These are phyloP conservation scores for Angophora floribunda DNA, from an alignment of 345 rosid genomes.

Conservation along the genomic window DNA sequence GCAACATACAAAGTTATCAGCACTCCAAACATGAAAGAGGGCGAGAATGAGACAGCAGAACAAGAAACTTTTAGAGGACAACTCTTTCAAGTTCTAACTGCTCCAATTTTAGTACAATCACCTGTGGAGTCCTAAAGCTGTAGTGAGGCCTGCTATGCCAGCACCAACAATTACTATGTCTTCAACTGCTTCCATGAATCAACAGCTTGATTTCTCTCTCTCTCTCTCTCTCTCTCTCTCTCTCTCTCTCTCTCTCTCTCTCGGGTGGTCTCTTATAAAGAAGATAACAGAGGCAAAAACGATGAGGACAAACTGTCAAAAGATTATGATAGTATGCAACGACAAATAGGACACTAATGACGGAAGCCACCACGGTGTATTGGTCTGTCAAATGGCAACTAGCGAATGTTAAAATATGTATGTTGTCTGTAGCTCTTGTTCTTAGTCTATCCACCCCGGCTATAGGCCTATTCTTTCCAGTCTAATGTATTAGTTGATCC, in stretches of 20 bases:
- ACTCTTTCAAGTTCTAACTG: neutral
- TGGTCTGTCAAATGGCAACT: neutral
- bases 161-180: slow-evolving; percentile 55
- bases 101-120: neutral
- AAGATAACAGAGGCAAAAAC: neutral
- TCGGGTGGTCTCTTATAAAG: neutral
- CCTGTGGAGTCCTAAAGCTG: slow-evolving; percentile 44
- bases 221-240: neutral
- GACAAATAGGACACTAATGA: neutral
- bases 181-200: neutral
- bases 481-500: neutral
- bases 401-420: neutral
- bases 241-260: neutral
- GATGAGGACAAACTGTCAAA: neutral
- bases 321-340: neutral
- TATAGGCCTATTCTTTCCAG: neutral
- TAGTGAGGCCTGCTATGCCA: slow-evolving; percentile 54
- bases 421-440: neutral
- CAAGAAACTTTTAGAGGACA: neutral
- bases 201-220: neutral
- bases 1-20: neutral
- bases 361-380: neutral
- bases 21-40: neutral
- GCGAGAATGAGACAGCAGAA: neutral
- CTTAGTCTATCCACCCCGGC: neutral